Evolutionary conservation across 495 filamentous ascomycete genomes (phyloP).

Genomic region (Daldinia caldariorum): DNA sequence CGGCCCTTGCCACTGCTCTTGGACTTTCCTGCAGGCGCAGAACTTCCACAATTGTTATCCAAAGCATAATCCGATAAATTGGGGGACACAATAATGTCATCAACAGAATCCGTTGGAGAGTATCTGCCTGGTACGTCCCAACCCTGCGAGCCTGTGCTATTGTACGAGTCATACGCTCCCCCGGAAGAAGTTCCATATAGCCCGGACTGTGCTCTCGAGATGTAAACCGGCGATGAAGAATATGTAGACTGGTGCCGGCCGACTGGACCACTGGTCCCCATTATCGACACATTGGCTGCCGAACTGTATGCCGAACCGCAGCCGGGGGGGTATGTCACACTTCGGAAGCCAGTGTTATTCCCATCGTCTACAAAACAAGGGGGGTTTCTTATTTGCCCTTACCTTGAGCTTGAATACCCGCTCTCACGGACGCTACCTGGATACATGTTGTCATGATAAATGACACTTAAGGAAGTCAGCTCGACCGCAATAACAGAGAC

Average conservation of each 20-base stretch:
- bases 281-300: conserved; percentile 42
- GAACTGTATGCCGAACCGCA: conserved; percentile 52
- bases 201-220: conserved; percentile 49
- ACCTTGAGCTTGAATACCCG: conserved; percentile 58
- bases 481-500: conserved; percentile 43
- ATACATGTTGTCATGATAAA: conserved; percentile 52
- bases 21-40: conserved; percentile 53
- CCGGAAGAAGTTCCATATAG: conserved; percentile 43
- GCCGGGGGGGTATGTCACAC: conserved; percentile 53
- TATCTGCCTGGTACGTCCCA: conserved; percentile 56
- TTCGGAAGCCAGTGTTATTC: conserved; percentile 56
- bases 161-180: conserved; percentile 49
- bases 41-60: conserved; percentile 51
- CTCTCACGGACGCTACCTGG: conserved; percentile 43
- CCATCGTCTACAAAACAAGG: conserved; percentile 45
- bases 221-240: conserved; percentile 48
- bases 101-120: conserved; percentile 60
- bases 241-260: conserved; percentile 49
- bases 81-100: conserved; percentile 57
- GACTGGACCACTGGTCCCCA: conserved; percentile 46
- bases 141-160: conserved; percentile 47
- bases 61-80: conserved; percentile 57
- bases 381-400: conserved; percentile 50
- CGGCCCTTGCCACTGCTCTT: conserved; percentile 63
- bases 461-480: conserved; percentile 54